Base-by-base conservation (phyloP, 306 rosid species). In the Ormosia semicastrata region DNA sequence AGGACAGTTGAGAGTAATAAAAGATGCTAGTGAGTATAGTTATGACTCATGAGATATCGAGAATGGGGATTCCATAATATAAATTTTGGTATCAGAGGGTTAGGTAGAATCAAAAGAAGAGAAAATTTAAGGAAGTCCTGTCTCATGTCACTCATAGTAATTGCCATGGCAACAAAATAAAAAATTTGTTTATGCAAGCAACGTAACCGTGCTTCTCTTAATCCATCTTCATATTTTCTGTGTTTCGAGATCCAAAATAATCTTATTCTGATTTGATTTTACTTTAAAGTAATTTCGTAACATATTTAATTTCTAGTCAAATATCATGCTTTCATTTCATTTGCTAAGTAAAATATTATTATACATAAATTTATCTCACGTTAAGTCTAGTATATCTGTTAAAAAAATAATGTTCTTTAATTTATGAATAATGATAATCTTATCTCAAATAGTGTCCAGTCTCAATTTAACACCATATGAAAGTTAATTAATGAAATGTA, bases 1-100 rank as follows among this genome's bases (percentile, higher is more conserved):
- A 46, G 77, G 89, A 71, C 93, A 0, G 97, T 90, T 94, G 93
- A 70, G 89, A 76, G 87, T 24, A 86, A 87, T 91, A 82, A 93
- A 89, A 77, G 83, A 17, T 24, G 63, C 43, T 0, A 81, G 85
- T 64, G 71, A 88, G 36, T 39, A 41, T 53, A 83, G 36, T 77
- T 70, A 77, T 50, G 78, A 72, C 70, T 33, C 33, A 71, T 59
- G 67, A 64, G 49, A 57, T 85, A 87, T 90, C 87, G 92, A 88
- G 7, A 78, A 88, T 33, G 53, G 84, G 66, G 82, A 87, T 76
- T 79, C 77, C 60, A 81, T 84, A 63, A 13, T 44, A 74, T 85
- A 1, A 53, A 83, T 82, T 83, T 53, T 40, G 41, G 74, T 24
- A 12, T 73, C 85, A 85, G 85, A 83, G 57, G 40, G 88, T 68